phyloP scores from a whole-genome alignment of 805 yeast species.

The Candida verbasci region DNA sequence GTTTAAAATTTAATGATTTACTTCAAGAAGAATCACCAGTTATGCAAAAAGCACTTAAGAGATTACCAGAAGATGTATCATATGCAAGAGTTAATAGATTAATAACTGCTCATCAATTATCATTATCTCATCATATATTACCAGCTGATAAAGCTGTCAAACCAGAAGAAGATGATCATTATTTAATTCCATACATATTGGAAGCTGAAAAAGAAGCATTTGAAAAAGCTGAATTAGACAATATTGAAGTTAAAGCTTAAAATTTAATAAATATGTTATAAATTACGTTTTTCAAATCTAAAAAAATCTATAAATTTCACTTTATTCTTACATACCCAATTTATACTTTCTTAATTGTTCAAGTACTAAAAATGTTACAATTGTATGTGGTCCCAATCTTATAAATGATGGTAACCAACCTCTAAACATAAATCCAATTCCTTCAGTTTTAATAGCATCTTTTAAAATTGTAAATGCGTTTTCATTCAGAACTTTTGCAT shows the following conservation, averaged over 20 bases:
- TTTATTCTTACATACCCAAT: constrained; percentile 40
- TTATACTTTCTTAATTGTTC: constrained; percentile 57
- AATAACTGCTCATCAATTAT: constrained; percentile 85
- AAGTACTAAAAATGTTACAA: constrained; percentile 62
- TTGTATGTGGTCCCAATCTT: constrained; percentile 80
- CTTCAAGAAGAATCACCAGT: constrained; percentile 82
- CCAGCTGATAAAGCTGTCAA: constrained; percentile 75
- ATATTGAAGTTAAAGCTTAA: constrained; percentile 42
- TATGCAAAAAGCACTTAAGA: constrained; percentile 79
- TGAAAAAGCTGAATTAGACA: constrained; percentile 87
- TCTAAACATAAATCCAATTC: constrained; percentile 75
- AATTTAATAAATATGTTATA: neutral
- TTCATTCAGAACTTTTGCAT: constrained; percentile 42
- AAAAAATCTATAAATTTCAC: neutral
- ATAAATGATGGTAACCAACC: constrained; percentile 90
- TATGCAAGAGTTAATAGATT: constrained; percentile 93
- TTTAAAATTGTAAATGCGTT: constrained; percentile 49
- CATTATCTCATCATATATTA: constrained; percentile 78
- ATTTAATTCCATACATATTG: constrained; percentile 81
- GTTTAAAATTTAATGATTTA: constrained; percentile 85
- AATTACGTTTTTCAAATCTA: neutral
- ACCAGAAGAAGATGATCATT: constrained; percentile 76
- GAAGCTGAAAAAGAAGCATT: constrained; percentile 91
- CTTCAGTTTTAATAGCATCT: constrained; percentile 62
- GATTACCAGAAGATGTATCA: constrained; percentile 79